A percentile compares a stretch with the other conserved stretches of the same genome.
These are phyloP conservation scores for Aspergillus neotritici DNA, from an alignment of 2,329 filamentous ascomycete species.

Conservation along the genomic window DNA sequence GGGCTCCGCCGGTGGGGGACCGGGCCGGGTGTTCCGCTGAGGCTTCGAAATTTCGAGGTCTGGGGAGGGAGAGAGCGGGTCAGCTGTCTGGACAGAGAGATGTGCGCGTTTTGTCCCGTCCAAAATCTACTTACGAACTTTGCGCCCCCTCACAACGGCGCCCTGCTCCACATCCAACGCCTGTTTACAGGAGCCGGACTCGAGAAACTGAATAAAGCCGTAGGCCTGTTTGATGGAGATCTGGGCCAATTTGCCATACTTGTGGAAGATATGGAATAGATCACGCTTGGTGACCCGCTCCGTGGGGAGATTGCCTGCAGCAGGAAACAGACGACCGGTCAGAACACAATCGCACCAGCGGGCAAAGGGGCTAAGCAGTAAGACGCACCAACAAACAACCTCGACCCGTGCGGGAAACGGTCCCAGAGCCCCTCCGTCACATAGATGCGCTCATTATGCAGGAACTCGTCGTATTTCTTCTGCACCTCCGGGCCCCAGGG, in stretches of 20 bases:
- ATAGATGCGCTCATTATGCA: conserved; percentile 47
- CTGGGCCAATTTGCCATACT: conserved; percentile 80
- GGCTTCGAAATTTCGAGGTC: conserved; percentile 63
- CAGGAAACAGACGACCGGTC: not conserved
- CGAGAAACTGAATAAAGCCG: conserved; percentile 91
- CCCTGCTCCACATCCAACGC: conserved; percentile 77
- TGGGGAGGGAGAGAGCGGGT: conserved; percentile 17
- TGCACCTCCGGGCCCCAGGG: conserved; percentile 46
- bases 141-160: conserved; percentile 74
- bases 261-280: conserved; percentile 84
- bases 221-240: conserved; percentile 96
- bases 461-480: conserved; percentile 46
- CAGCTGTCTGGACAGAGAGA: not conserved
- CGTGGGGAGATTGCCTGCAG: conserved; percentile 77
- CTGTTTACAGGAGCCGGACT: conserved; percentile 63
- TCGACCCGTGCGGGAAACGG: conserved; percentile 44
- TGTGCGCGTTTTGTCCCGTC: not conserved
- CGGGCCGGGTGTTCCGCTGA: conserved; percentile 68
- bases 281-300: conserved; percentile 92
- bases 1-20: conserved; percentile 34
- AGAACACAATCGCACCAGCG: not conserved
- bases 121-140: conserved; percentile 66
- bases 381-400: conserved; percentile 46
- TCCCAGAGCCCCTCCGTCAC: conserved; percentile 50
- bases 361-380: not conserved